Percentiles rank a stretch among this genome's conserved stretches.
phyloP scores from a whole-genome alignment of 257 asterid species.

The Jacaranda mimosifolia region DNA sequence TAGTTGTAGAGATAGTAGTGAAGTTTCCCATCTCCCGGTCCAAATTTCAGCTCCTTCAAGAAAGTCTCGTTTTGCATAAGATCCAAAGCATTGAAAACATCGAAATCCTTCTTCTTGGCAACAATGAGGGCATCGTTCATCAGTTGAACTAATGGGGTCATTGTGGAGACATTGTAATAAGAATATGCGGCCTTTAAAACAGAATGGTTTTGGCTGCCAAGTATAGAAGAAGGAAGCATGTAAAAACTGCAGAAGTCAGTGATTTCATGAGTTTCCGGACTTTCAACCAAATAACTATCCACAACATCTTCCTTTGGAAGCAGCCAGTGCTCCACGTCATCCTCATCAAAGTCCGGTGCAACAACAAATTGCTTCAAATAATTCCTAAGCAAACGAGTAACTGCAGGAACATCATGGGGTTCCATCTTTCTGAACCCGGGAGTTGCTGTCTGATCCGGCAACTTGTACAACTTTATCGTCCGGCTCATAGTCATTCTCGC shows the following conservation, averaged over 20 bases:
- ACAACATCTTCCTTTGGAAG: slow-evolving; percentile 76
- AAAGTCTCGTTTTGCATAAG: slow-evolving; percentile 81
- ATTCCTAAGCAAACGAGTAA: slow-evolving; percentile 73
- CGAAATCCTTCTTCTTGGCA: slow-evolving; percentile 82
- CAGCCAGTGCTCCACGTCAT: slow-evolving; percentile 90
- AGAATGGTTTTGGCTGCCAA: slow-evolving; percentile 73
- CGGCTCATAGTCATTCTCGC: slow-evolving; percentile 96
- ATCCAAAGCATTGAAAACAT: slow-evolving; percentile 87
- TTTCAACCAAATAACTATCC: slow-evolving; percentile 84
- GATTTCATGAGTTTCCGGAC: slow-evolving; percentile 76
- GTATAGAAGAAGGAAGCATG: slow-evolving; percentile 85
- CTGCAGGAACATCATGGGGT: slow-evolving; percentile 82
- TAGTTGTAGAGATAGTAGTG: slow-evolving; percentile 91
- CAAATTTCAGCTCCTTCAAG: slow-evolving; percentile 92
- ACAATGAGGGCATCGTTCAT: slow-evolving; percentile 84
- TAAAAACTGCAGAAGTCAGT: slow-evolving; percentile 90
- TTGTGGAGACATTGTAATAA: slow-evolving; percentile 74
- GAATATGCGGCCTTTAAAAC: slow-evolving; percentile 80
- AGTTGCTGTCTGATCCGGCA: slow-evolving; percentile 67
- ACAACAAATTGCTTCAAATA: slow-evolving; percentile 71
- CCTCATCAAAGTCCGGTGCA: slow-evolving; percentile 79
- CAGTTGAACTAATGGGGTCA: slow-evolving; percentile 78
- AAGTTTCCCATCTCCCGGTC: slow-evolving; percentile 89
- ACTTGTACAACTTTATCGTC: slow-evolving; percentile 77
- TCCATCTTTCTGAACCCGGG: slow-evolving; percentile 89